Evolutionary conservation across 176 grass and related monocot species (phyloP), one percentile per base, ranked within the genome.

Genomic region (Thinopyrum elongatum): DNA sequence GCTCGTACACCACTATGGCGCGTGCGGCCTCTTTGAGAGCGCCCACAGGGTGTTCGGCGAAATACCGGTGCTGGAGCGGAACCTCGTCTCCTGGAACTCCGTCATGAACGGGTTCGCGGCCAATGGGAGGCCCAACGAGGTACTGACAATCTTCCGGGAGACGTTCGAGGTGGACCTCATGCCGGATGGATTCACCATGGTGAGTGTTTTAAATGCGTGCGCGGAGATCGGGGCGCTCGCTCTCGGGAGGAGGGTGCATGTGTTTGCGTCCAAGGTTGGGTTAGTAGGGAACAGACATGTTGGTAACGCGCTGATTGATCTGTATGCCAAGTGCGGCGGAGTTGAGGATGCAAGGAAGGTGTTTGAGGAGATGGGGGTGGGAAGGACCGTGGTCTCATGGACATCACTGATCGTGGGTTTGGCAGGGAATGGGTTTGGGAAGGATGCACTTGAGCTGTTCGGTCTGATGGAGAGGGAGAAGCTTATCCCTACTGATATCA

Each of bases 21-120:
- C 83, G 1, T 93, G 95, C 11, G 93, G 93, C 29, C 64, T 89
- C 7, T 90, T 93, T 65, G 89, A 95, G 87, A 90, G 77, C 82
- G 91, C 93, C 8, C 88, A 95, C 65, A 95, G 80, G 80, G 28
- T 92, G 93, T 98, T 95, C 84, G 95, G 93, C 1, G 87, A 80
- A 92, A 98, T 93, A 27, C 83, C 70, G 1, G 63, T 88, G 33
- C 53, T 10, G 13, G 69, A 82, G 19, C 94, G 89, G 39, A 95
- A 88, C 38, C 89, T 95, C 36, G 93, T 98, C 30, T 91, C 95
- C 0, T 98, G 93, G 93, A 98, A 98, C 65, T 93, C 89, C 42
- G 82, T 90, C 51, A 80, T 98, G 11, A 98, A 95, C 22, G 87
- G 93, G 28, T 98, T 92, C 41, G 87, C 93, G 4, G 80, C 83